Conservation (phyloP, 2,329 filamentous ascomycete species). For the Diplodia seriata region DNA sequence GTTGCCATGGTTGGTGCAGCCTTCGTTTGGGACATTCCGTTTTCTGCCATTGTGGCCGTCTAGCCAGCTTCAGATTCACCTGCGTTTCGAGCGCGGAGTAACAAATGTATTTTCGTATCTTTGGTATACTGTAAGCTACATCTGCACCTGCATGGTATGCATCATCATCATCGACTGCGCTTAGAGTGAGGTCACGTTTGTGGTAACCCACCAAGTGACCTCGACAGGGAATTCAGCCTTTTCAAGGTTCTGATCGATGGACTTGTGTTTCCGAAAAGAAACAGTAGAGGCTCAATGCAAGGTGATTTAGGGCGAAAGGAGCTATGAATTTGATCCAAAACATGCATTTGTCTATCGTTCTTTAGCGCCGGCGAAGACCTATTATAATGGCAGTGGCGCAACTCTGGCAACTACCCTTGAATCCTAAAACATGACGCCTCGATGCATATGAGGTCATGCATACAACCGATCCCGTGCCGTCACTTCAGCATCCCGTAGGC, state of each 20-base stretch:
- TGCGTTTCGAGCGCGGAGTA: neutral
- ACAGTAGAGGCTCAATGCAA: neutral
- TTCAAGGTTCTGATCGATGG: neutral
- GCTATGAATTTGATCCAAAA: conserved; percentile 13
- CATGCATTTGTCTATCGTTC: conserved; percentile 30
- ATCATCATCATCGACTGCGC: too few relatives aligned
- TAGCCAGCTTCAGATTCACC: neutral
- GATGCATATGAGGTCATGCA: conserved; percentile 19
- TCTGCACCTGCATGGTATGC: too few relatives aligned
- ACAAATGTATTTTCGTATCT: neutral
- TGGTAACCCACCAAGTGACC: too few relatives aligned
- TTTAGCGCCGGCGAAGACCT: conserved; percentile 25
- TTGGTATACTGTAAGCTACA: too few relatives aligned
- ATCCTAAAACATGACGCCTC: conserved; percentile 27
- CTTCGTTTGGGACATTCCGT: conserved; percentile 38
- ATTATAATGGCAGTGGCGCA: conserved; percentile 23
- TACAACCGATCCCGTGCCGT: conserved; percentile 18
- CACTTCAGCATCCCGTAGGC: conserved; percentile 25
- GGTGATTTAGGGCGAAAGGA: neutral
- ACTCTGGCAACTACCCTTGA: conserved; percentile 19
- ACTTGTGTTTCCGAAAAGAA: neutral
- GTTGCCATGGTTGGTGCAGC: conserved; percentile 69
- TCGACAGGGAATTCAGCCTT: too few relatives aligned
- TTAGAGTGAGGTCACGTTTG: too few relatives aligned
- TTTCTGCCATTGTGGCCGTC: neutral